These are phyloP conservation scores for Gracilaria gracilis DNA, from an alignment of 23 red algal genomes.

Conservation along the genomic window DNA sequence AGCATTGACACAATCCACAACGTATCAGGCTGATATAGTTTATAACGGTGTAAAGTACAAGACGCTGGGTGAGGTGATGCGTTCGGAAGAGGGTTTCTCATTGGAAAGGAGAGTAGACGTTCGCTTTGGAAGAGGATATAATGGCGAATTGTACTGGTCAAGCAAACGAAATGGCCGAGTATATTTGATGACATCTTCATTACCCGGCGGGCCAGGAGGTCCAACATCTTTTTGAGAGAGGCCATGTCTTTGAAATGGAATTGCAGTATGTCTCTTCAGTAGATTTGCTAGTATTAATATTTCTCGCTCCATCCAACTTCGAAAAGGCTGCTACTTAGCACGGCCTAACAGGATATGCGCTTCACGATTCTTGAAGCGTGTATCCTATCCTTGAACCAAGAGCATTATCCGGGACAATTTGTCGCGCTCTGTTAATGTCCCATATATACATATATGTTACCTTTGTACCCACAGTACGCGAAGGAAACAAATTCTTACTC, in stretches of 20 bases:
- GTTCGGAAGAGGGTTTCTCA: slow-evolving; percentile 43
- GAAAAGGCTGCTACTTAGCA: too few species aligned
- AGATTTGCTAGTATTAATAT: not conserved
- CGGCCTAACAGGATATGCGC: too few species aligned
- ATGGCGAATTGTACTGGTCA: slow-evolving; percentile 69
- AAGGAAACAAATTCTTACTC: too few species aligned
- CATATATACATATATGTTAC: too few species aligned
- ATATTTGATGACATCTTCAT: slow-evolving; percentile 58
- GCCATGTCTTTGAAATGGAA: not conserved
- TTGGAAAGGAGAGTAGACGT: slow-evolving; percentile 41
- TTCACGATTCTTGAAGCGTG: too few species aligned
- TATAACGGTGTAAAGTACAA: slow-evolving; percentile 15
- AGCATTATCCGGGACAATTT: too few species aligned
- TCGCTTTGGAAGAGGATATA: slow-evolving; percentile 58
- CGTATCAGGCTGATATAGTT: slow-evolving; percentile 33
- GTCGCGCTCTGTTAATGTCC: too few species aligned
- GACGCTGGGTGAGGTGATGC: slow-evolving; percentile 55
- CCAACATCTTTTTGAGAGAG: not conserved
- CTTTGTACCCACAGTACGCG: too few species aligned
- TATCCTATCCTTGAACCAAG: too few species aligned
- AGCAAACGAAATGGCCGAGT: slow-evolving; percentile 63
- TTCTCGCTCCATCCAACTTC: too few species aligned
- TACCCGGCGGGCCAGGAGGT: slow-evolving; percentile 28
- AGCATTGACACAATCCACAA: slow-evolving; percentile 50
- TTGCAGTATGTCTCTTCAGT: not conserved